These are phyloP conservation scores for Globisporangium acanthophoron DNA, from an alignment of 352 stramenopile genomes.

Conservation along the genomic window DNA sequence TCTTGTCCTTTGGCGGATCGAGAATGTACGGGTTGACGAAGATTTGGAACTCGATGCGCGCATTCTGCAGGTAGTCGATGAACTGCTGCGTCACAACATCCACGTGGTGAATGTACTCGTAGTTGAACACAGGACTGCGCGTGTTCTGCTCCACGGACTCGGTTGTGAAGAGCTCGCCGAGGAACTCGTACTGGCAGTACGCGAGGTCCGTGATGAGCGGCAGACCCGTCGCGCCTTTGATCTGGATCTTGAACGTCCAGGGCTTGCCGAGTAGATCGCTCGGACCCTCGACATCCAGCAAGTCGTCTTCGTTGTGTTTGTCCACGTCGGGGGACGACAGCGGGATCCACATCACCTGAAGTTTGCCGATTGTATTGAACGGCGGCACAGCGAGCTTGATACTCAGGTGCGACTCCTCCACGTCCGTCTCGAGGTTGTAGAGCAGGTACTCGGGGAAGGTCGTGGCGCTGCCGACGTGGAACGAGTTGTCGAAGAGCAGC, in stretches of 20 bases:
- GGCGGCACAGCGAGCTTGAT: conserved; percentile 89
- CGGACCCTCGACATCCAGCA: conserved; percentile 69
- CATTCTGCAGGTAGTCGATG: conserved; percentile 77
- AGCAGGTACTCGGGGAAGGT: conserved; percentile 92
- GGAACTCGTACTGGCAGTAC: conserved; percentile 93
- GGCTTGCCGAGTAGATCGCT: conserved; percentile 82
- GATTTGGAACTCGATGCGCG: conserved; percentile 82
- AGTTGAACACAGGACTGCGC: conserved; percentile 86
- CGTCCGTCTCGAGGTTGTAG: conserved; percentile 90
- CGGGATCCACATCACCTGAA: conserved; percentile 88
- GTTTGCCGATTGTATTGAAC: conserved; percentile 92
- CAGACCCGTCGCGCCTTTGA: conserved; percentile 77
- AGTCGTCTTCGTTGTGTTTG: conserved; percentile 56
- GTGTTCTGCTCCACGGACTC: conserved; percentile 89
- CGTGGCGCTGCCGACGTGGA: conserved; percentile 87
- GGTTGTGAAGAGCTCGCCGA: conserved; percentile 89
- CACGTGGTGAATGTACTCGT: conserved; percentile 85
- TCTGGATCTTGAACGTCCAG: conserved; percentile 88
- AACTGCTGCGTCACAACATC: conserved; percentile 85
- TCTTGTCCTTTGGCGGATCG: conserved; percentile 77
- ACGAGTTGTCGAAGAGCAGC: conserved; percentile 91
- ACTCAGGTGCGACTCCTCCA: conserved; percentile 84
- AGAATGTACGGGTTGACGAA: conserved; percentile 89
- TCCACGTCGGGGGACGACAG: conserved; percentile 70
- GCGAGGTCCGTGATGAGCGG: conserved; percentile 87